Conservation (phyloP, 2,329 filamentous ascomycete genomes). For the Macroventuria anomochaeta region DNA sequence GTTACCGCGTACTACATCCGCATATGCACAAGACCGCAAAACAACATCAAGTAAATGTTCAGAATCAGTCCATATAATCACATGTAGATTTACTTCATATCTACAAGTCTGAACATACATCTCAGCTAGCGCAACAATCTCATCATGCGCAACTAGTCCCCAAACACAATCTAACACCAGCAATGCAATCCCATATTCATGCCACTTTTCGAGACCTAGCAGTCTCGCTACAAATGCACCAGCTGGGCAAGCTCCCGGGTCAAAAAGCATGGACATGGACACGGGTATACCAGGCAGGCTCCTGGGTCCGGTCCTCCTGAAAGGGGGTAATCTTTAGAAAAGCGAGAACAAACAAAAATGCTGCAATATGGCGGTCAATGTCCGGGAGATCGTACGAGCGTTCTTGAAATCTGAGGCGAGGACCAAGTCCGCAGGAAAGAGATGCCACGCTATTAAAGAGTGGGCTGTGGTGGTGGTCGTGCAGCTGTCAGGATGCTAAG, state of each 20-base stretch:
- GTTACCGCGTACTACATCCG: no score
- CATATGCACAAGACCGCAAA: not conserved
- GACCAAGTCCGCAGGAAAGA: not conserved
- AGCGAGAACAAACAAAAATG: slow-evolving; percentile 25
- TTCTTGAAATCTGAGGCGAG: slow-evolving; percentile 11
- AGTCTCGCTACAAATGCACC: slow-evolving; percentile 20
- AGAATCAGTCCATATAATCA: not conserved
- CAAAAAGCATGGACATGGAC: slow-evolving; percentile 40
- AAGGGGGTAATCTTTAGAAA: slow-evolving; percentile 42
- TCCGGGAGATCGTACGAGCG: not conserved
- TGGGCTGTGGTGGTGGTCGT: slow-evolving; percentile 8
- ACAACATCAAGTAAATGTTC: not conserved
- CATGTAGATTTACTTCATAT: slow-evolving; percentile 1
- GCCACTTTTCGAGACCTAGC: slow-evolving; percentile 21
- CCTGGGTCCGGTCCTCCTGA: slow-evolving; percentile 42
- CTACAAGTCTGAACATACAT: slow-evolving; percentile 5
- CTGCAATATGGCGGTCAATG: slow-evolving; percentile 7
- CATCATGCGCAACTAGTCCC: not conserved
- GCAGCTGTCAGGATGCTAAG: slow-evolving; percentile 24
- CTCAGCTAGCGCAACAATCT: not conserved
- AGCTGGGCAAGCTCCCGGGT: slow-evolving; percentile 40
- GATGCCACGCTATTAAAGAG: slow-evolving; percentile 1
- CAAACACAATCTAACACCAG: slow-evolving; percentile 7
- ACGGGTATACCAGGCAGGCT: slow-evolving; percentile 24
- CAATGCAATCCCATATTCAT: slow-evolving; percentile 17